These are phyloP conservation scores for Fraxinus quadrangulata DNA, from an alignment of 257 asterid genomes.

Conservation along the genomic window DNA sequence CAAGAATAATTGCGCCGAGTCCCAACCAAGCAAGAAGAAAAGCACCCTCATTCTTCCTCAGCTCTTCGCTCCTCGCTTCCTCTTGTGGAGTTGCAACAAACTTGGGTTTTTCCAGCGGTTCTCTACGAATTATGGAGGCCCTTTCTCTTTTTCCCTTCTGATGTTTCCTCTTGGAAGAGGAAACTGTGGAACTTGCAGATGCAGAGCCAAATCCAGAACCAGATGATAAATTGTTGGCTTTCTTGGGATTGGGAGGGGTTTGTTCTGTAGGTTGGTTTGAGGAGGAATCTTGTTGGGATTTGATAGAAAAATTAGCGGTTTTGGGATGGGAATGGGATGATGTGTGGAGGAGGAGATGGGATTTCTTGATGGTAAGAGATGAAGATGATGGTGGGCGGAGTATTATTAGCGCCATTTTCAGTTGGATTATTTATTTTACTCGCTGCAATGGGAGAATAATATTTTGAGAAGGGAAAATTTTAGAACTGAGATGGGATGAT, in stretches of 20 bases:
- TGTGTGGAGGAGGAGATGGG: constrained; percentile 39
- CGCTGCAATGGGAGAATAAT: not conserved
- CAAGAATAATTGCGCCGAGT: constrained; percentile 69
- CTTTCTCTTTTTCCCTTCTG: constrained; percentile 62
- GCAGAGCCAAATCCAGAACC: constrained; percentile 80
- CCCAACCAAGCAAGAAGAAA: constrained; percentile 93
- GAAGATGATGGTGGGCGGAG: constrained; percentile 41
- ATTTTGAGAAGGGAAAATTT: no score
- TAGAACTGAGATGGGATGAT: no score
- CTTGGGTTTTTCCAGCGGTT: constrained; percentile 59
- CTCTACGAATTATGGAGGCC: constrained; percentile 68
- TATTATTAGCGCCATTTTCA: constrained; percentile 76
- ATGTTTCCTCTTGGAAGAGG: constrained; percentile 52
- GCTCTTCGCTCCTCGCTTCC: constrained; percentile 51
- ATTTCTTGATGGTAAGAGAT: constrained; percentile 36
- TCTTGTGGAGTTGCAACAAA: constrained; percentile 47
- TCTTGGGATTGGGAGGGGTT: constrained; percentile 39
- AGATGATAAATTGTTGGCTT: constrained; percentile 35
- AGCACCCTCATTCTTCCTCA: constrained; percentile 69
- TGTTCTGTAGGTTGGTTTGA: constrained; percentile 35
- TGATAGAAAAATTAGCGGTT: constrained; percentile 35
- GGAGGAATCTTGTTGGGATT: constrained; percentile 52
- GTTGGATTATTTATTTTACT: constrained; percentile 6
- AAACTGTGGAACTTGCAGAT: constrained; percentile 24
- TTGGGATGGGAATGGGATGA: constrained; percentile 27